These are phyloP conservation scores for Tephrocybe sp. DNA, from an alignment of 768 basidiomycete species.

Conservation along the genomic window DNA sequence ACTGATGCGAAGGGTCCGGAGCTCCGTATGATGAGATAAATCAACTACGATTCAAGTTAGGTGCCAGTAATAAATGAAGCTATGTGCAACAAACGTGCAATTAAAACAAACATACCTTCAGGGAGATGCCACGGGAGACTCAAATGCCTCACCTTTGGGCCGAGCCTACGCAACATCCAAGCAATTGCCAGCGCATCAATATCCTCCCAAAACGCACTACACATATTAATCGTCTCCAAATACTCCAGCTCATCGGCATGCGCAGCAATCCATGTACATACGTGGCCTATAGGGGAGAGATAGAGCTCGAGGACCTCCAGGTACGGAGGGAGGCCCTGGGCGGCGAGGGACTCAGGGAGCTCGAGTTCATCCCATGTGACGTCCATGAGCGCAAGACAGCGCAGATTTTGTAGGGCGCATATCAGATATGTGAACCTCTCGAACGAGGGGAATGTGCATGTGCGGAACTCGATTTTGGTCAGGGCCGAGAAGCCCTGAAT, in stretches of 20 bases:
- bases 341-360: slow-evolving; percentile 6
- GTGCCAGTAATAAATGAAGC: neutral
- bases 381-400: slow-evolving; percentile 19
- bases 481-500: slow-evolving; percentile 17
- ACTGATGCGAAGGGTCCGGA: slow-evolving; percentile 20
- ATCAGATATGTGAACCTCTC: slow-evolving; percentile 18
- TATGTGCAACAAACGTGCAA: neutral
- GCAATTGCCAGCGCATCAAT: slow-evolving; percentile 20
- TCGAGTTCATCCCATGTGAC: slow-evolving; percentile 19
- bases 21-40: slow-evolving; percentile 17
- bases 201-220: slow-evolving; percentile 20
- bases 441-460: slow-evolving; percentile 22
- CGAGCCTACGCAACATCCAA: slow-evolving; percentile 21
- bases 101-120: slow-evolving; percentile 20
- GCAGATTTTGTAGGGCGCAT: slow-evolving; percentile 19
- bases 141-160: slow-evolving; percentile 21
- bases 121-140: slow-evolving; percentile 22
- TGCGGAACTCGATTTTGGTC: slow-evolving; percentile 22
- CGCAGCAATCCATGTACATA: slow-evolving; percentile 19
- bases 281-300: slow-evolving; percentile 18
- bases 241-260: slow-evolving; percentile 11
- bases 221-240: slow-evolving; percentile 14
- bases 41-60: slow-evolving; percentile 13
- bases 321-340: slow-evolving; percentile 12
- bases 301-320: slow-evolving; percentile 19